A percentile compares a stretch with the other conserved stretches of the same genome.
Evolutionary conservation across 2,329 filamentous ascomycete genomes (phyloP).

Genomic region (Phaeophleospora eucalypticola): DNA sequence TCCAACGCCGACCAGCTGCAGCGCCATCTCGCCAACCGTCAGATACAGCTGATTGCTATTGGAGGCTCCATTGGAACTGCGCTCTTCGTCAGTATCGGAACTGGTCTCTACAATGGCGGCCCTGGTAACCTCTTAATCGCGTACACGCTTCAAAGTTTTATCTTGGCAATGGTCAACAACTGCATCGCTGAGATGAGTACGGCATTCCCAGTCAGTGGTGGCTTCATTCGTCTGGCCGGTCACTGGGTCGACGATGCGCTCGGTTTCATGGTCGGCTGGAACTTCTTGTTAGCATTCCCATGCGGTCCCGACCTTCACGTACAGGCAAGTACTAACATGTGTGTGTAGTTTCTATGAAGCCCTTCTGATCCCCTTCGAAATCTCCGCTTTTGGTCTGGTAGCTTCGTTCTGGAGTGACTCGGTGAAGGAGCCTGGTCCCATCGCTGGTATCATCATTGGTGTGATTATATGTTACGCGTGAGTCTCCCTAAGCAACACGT

Average conservation of each 20-base stretch:
- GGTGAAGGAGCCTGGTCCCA: conserved; percentile 38
- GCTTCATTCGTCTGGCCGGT: conserved; percentile 61
- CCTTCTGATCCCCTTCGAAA: conserved; percentile 50
- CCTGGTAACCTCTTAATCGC: conserved; percentile 55
- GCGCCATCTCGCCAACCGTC: conserved; percentile 31
- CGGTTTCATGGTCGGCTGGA: conserved; percentile 48
- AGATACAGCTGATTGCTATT: conserved; percentile 37
- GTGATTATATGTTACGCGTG: conserved; percentile 43
- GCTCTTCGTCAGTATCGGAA: conserved; percentile 49
- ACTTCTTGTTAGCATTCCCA: conserved; percentile 17
- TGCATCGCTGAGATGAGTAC: conserved; percentile 62
- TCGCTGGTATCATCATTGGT: conserved; percentile 34
- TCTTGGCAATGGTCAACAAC: conserved; percentile 62
- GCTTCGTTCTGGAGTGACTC: conserved; percentile 39
- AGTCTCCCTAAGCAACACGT: conserved; percentile 14
- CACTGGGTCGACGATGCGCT: conserved; percentile 62
- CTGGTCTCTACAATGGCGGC: conserved; percentile 49
- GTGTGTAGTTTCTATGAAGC: conserved; percentile 44
- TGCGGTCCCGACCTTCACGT: background rate
- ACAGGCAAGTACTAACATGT: background rate
- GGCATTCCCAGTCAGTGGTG: conserved; percentile 59
- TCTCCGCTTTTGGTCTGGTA: conserved; percentile 43
- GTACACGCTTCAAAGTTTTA: conserved; percentile 52
- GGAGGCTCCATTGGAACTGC: conserved; percentile 34
- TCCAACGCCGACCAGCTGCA: conserved; percentile 31